Base-by-base conservation (phyloP, 1,284 basidiomycete species). In the Ustilago hordei region DNA sequence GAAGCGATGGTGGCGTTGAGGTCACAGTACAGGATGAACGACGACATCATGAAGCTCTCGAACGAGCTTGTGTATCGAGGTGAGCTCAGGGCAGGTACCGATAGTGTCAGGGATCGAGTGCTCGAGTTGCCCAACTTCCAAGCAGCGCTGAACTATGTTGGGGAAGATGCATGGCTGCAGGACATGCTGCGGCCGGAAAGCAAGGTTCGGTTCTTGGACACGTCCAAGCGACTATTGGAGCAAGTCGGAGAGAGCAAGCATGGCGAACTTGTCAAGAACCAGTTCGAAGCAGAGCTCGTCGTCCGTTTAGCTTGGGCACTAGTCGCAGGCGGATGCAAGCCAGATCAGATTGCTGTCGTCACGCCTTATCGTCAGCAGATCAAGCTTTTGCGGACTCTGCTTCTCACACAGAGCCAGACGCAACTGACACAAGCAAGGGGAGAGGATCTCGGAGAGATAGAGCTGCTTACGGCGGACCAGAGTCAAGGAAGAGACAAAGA, bases 21-120 rank as follows among this genome's bases (percentile, higher is more conserved):
- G 0, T 89, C 92, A 60, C 96, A 99, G 85, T 99, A 99, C 85
- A 90, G 97, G 60, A 99, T 99, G 96, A 98, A 96, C 86, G 90
- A 90, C 64, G 95, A 97, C 69, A 98, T 99, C 84, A 99, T 98
- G 96, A 85, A 90, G 8, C 88, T 99, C 12, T 95, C 94, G 5
- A 99, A 99, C 85, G 89, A 89, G 64, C 90, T 99, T 39, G 92
- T 98, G 17, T 99, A 99, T 83, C 87, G 90, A 17, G 90, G 93
- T 60, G 89, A 91, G 23, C 88, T 99, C 55, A 89, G 88, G 47
- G 95, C 94, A 82, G 96, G 95, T 2, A 92, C 90, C 13, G 90
- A 91, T 31, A 87, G 87, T 9, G 91, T 98, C 4, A 92, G 92
- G 13, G 87, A 89, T 31, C 89, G 89, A 70, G 87, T 86, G 17